Percentiles rank a stretch among this genome's conserved stretches.
These are phyloP conservation scores for Apiotrichum veenhuisii DNA, from an alignment of 1,284 basidiomycete species.

Conservation along the genomic window DNA sequence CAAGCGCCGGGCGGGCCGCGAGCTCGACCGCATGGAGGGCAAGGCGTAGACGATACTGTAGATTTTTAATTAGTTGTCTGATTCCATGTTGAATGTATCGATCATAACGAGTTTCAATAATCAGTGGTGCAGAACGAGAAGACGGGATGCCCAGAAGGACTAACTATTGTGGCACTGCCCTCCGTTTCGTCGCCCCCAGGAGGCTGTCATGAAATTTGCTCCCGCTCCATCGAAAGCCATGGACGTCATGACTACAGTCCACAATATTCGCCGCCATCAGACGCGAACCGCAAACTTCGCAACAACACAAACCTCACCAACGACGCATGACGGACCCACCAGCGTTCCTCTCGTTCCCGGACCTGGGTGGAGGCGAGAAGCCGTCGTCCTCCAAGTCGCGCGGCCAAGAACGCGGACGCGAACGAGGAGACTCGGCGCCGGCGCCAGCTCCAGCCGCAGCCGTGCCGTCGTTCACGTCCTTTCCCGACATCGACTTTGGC, in stretches of 20 bases:
- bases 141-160: too few species aligned
- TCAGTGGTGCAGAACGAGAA: too few species aligned
- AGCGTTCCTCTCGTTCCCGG: conserved; percentile 17
- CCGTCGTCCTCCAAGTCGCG: too few species aligned
- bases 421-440: background rate
- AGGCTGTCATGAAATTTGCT: too few species aligned
- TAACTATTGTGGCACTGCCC: too few species aligned
- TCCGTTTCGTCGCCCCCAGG: too few species aligned
- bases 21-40: conserved; percentile 33
- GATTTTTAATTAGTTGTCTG: background rate
- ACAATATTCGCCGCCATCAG: too few species aligned
- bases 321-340: conserved; percentile 11
- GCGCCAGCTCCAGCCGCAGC: background rate
- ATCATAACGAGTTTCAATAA: background rate
- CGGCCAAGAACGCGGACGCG: too few species aligned
- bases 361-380: conserved; percentile 2
- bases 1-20: conserved; percentile 43
- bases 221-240: too few species aligned
- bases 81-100: conserved; percentile 1
- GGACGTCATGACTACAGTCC: background rate
- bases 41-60: conserved; percentile 3
- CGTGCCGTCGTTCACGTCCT: conserved; percentile 18
- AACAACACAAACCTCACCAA: background rate
- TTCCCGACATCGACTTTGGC: conserved; percentile 14
- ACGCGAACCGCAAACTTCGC: too few species aligned